These are phyloP conservation scores for Xylariales sp. DNA, from an alignment of 2,329 filamentous ascomycete genomes.

Conservation along the genomic window DNA sequence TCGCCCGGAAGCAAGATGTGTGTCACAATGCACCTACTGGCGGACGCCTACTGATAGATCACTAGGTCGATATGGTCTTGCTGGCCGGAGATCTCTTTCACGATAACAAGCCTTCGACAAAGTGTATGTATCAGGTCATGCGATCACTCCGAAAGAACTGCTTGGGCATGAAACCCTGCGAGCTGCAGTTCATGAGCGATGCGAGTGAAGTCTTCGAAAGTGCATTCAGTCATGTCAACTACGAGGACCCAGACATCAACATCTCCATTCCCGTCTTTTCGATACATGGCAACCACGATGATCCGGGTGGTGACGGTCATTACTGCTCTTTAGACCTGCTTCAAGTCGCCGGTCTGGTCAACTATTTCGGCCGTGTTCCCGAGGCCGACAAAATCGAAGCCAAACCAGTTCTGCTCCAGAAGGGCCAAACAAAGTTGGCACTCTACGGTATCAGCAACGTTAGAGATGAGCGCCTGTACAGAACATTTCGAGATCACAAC, in stretches of 20 bases:
- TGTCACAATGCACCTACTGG: conserved; percentile 10
- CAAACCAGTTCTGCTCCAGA: conserved; percentile 89
- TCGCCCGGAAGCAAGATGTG: conserved; percentile 80
- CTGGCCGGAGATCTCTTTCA: conserved; percentile 95
- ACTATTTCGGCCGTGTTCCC: conserved; percentile 90
- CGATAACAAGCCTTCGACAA: conserved; percentile 94
- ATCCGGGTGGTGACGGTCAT: conserved; percentile 93
- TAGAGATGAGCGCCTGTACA: conserved; percentile 87
- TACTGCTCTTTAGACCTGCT: conserved; percentile 86
- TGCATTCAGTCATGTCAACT: conserved; percentile 91
- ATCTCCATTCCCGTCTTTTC: conserved; percentile 96
- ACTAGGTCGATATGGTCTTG: conserved; percentile 86
- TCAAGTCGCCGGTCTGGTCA: conserved; percentile 85
- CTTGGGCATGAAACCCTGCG: conserved; percentile 89
- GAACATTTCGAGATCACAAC: conserved; percentile 87
- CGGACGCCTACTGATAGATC: conserved; percentile 9
- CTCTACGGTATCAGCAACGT: conserved; percentile 95
- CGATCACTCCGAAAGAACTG: conserved; percentile 89
- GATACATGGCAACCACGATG: conserved; percentile 97
- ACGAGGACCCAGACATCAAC: conserved; percentile 96
- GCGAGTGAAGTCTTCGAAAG: conserved; percentile 86
- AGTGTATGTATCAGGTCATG: conserved; percentile 97
- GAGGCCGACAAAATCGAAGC: conserved; percentile 91
- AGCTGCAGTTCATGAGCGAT: conserved; percentile 91
- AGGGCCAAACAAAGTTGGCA: conserved; percentile 86